Base-by-base conservation (phyloP, 306 rosid genomes). In the Lathyrus tuberosus region DNA sequence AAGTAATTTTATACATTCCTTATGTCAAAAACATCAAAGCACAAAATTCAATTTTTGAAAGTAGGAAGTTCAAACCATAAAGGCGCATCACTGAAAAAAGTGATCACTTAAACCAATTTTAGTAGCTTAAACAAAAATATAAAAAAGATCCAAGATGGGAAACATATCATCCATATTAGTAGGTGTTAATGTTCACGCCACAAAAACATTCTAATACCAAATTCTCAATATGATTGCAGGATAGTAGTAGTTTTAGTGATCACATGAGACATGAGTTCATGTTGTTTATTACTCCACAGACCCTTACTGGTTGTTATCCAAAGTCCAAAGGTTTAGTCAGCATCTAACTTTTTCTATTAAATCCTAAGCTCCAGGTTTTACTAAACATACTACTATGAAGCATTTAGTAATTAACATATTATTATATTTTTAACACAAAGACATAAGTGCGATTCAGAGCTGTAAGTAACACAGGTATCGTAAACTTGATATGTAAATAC, bases 301-400 rank as follows among this genome's bases (percentile, higher is more conserved):
- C 68, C 20, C 64, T 44, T 41, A 10, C 49, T 8, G 64, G 56
- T 73, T 73, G 51, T 17, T 54, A 65, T 65, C 33, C 41, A 24
- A 57, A 46, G 20, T 65, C 48, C 71, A 70, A 71, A 60, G 35
- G 43, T 60, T 58, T 60, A 33, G 41, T 57, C 46, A 38, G 65
- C 71, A 71, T 59, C 53, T 76, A 62, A 31, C 42, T 65, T 66
- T 13, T 8, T 42, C 65, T 58, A 66, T 76, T 28, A 66, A 66
- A 70, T 28, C 58, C 17, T 51, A 72, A 57, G 11, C 49, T 57
- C 51, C 24, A 51, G 15, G 22, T 26, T 58, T 58, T 40, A 18
- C 56, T 33, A 66, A 31, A 67, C 54, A 64, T 70, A 70, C 47
- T 11, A 63, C 65, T 16, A 38, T 48, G 70, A 28, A 47, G 61